A percentile compares a stretch with the other conserved stretches of the same genome.
phyloP scores from a whole-genome alignment of 2,329 filamentous ascomycete species.

The Aspergillus vadensis region DNA sequence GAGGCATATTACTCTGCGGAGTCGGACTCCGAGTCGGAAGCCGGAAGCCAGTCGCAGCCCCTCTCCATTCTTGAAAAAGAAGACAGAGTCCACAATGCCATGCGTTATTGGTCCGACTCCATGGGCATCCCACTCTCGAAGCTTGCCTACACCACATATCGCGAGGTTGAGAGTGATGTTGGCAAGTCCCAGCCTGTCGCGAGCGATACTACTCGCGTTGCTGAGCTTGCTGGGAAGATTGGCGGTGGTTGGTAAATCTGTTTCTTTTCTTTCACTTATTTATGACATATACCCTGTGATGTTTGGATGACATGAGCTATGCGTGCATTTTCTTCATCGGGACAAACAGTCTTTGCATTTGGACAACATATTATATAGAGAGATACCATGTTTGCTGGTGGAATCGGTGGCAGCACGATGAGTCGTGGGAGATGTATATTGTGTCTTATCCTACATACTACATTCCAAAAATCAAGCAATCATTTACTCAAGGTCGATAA shows the following conservation, averaged over 20 bases:
- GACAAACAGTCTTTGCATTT: constrained; percentile 10
- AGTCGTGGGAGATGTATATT: not conserved
- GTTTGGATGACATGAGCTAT: constrained; percentile 7
- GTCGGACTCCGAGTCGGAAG: constrained; percentile 51
- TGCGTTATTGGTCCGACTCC: constrained; percentile 74
- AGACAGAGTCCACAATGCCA: constrained; percentile 59
- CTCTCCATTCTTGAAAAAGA: constrained; percentile 31
- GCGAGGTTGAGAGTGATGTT: constrained; percentile 92
- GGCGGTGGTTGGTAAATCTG: constrained; percentile 82
- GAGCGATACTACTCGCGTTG: constrained; percentile 76
- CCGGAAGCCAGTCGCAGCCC: constrained; percentile 30
- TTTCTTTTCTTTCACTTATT: constrained; percentile 6
- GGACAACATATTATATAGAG: constrained; percentile 6
- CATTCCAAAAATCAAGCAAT: too few species aligned
- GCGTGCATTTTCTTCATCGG: not conserved
- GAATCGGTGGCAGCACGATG: too few species aligned
- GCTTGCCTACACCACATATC: constrained; percentile 82
- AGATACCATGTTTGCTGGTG: constrained; percentile 20
- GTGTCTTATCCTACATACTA: not conserved
- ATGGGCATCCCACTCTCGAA: constrained; percentile 71
- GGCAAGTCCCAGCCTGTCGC: constrained; percentile 66
- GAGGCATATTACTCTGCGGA: constrained; percentile 86
- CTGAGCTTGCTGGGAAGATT: constrained; percentile 84
- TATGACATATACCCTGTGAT: constrained; percentile 26
- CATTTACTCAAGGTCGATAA: too few species aligned